Percentiles rank a stretch among this genome's conserved stretches.
These are phyloP conservation scores for Tricholoma bakamatsutake DNA, from an alignment of 768 basidiomycete genomes.

Conservation along the genomic window DNA sequence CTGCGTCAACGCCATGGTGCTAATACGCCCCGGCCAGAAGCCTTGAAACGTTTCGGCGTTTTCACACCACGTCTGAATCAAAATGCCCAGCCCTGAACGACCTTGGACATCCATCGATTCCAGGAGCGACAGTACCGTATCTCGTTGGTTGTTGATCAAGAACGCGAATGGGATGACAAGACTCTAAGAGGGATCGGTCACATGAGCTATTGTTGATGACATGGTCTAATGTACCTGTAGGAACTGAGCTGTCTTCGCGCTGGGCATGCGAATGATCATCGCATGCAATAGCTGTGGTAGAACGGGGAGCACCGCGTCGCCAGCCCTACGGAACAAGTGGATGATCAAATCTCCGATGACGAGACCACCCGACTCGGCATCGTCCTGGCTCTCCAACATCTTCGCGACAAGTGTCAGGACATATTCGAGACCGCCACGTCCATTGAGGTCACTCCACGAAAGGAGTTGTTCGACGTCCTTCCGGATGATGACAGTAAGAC, in stretches of 20 bases:
- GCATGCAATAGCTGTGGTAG: constrained; percentile 84
- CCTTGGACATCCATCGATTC: constrained; percentile 59
- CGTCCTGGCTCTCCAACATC: constrained; percentile 67
- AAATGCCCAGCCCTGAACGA: constrained; percentile 70
- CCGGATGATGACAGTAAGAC: constrained; percentile 78
- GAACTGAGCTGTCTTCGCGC: constrained; percentile 88
- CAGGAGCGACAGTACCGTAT: constrained; percentile 71
- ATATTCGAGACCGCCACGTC: constrained; percentile 70
- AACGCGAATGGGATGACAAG: constrained; percentile 92
- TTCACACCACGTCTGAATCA: constrained; percentile 94
- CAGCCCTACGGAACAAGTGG: constrained; percentile 81
- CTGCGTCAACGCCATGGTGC: constrained; percentile 74
- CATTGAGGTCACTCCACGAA: constrained; percentile 61
- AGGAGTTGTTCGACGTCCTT: constrained; percentile 84
- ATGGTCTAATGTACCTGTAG: constrained; percentile 54
- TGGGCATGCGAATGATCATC: constrained; percentile 74
- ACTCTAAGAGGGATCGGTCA: constrained; percentile 42
- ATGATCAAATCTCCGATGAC: constrained; percentile 94
- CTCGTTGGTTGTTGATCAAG: constrained; percentile 81
- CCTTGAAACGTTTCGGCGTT: constrained; percentile 93
- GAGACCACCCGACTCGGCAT: constrained; percentile 83
- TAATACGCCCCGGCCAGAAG: constrained; percentile 87
- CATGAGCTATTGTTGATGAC: neutral
- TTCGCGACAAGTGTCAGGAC: constrained; percentile 73
- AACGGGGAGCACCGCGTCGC: constrained; percentile 74